Base-by-base conservation (phyloP, 345 rosid species). In the Triadica sebifera region DNA sequence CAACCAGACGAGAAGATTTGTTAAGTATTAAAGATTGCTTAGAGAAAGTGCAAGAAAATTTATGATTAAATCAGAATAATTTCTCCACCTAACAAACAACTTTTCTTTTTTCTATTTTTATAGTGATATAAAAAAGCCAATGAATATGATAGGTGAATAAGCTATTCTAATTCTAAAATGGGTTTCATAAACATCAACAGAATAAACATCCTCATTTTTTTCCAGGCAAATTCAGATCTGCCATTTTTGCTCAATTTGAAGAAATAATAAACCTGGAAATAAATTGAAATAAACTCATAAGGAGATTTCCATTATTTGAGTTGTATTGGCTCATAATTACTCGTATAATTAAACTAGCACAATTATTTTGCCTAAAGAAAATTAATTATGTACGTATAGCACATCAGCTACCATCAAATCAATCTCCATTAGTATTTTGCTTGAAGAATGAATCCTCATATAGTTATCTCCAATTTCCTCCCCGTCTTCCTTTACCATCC, bases 401-500 rank as follows among this genome's bases (percentile, higher is more conserved):
- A 64, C 38, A 22, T 22, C 25, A 25, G 57, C 68, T 58, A 56
- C 43, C 45, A 52, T 16, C 38, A 6, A 24, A 59, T 17, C 56
- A 59, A 59, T 22, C n/a, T 2, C 50, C 63, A 65, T 64, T n/a
- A 63, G 24, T 12, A 5, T 66, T 70, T 71, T 73, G 78, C 58
- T 52, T 67, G 34, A 74, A 64, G 71, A 72, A 76, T 58, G 38
- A n/a, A 25, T 24, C 53, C 17, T 62, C 43, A 29, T 1, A 11
- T 49, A 16, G 12, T 49, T 15, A 34, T 29, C 64, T 11, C 6
- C 11, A 19, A 8, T 51, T 49, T 63, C 51, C 59, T 62, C 39
- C 12, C 29, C 51, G 15, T 45, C 51, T 20, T 45, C 12, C 41
- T 51, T 77, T 70, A 88, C 90, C 92, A 88, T 58, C 84, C 92